These are phyloP conservation scores for Liriodendron chinense DNA, from an alignment of 164 flowering plant species.

Conservation along the genomic window DNA sequence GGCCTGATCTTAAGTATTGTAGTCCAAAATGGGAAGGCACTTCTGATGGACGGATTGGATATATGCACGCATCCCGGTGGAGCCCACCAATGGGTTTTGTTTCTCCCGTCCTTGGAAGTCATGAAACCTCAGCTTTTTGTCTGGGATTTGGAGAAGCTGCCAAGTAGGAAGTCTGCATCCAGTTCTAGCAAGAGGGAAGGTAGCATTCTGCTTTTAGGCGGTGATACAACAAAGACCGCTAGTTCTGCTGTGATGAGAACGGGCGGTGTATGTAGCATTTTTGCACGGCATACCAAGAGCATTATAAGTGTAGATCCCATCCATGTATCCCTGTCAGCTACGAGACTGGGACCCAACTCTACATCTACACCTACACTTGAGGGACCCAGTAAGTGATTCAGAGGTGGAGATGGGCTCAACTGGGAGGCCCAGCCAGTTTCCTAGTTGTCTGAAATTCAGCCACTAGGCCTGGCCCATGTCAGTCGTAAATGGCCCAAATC, in stretches of 20 bases:
- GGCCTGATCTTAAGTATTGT: no score
- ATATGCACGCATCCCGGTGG: no score
- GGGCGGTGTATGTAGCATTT: conserved; percentile 26
- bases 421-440: not conserved
- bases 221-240: not conserved
- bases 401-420: no score
- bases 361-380: not conserved
- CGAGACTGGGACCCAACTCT: not conserved
- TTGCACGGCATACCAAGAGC: conserved; percentile 13
- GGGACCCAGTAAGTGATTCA: not conserved
- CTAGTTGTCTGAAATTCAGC: not conserved
- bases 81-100: not conserved
- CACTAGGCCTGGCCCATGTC: not conserved
- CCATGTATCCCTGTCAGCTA: not conserved
- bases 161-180: conserved; percentile 12
- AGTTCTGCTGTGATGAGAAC: no score
- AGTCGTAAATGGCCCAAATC: not conserved
- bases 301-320: not conserved
- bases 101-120: no score
- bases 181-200: conserved; percentile 21
- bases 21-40: no score
- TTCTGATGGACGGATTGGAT: no score
- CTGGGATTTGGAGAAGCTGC: conserved; percentile 14
- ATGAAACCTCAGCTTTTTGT: not conserved
- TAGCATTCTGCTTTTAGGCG: conserved; percentile 22